These are phyloP conservation scores for Neofusicoccum sp. DNA, from an alignment of 2,329 filamentous ascomycete species.

Conservation along the genomic window DNA sequence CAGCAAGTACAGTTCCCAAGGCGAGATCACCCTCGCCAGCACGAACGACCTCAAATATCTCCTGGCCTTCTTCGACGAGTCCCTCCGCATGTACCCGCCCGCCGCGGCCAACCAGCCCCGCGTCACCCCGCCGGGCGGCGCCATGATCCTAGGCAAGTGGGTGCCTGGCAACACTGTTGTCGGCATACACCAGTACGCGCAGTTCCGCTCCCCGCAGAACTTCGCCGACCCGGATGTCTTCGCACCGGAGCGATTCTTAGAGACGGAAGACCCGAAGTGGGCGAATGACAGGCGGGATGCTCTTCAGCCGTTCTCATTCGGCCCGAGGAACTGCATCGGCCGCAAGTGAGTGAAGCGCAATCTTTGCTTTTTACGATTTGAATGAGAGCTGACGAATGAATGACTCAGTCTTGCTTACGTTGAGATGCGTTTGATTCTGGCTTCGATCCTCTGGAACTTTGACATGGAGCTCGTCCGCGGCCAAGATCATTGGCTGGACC, in stretches of 20 bases:
- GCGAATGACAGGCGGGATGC: constrained; percentile 32
- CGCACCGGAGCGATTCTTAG: constrained; percentile 43
- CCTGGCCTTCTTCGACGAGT: constrained; percentile 42
- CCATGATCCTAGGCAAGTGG: constrained; percentile 34
- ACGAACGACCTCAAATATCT: constrained; percentile 36
- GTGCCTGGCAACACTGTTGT: constrained; percentile 33
- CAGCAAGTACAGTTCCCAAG: constrained; percentile 22
- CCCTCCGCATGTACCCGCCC: constrained; percentile 43
- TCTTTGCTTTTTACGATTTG: not conserved
- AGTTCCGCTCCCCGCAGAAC: constrained; percentile 23
- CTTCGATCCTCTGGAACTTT: constrained; percentile 38
- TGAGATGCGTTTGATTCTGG: constrained; percentile 43
- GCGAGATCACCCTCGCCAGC: constrained; percentile 35
- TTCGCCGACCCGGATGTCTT: constrained; percentile 39
- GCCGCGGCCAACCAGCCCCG: constrained; percentile 34
- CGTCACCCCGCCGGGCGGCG: constrained; percentile 34
- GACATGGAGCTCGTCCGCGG: constrained; percentile 37
- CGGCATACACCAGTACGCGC: constrained; percentile 16
- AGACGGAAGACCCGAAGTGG: constrained; percentile 25
- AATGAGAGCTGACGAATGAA: not conserved
- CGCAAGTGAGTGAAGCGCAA: constrained; percentile 31
- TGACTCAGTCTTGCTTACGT: constrained; percentile 34
- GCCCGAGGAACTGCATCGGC: constrained; percentile 39
- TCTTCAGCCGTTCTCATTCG: constrained; percentile 45
- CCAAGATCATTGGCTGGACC: constrained; percentile 29